A percentile compares a stretch with the other conserved stretches of the same genome.
Evolutionary conservation across 2,329 filamentous ascomycete species (phyloP).

Genomic region (Penicillium concentricum): DNA sequence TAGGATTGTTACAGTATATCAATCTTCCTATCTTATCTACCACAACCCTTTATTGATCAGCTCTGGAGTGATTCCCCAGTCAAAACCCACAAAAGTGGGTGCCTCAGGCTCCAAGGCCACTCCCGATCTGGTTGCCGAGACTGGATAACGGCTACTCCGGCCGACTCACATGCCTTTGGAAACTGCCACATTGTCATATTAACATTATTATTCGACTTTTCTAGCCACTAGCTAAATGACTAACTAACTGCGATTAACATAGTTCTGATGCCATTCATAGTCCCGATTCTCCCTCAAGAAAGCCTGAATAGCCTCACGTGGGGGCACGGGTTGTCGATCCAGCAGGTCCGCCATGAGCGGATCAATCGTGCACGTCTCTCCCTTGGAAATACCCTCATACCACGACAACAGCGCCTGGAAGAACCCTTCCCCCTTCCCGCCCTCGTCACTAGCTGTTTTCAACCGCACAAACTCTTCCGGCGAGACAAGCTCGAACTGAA

Average conservation of each 20-base stretch:
- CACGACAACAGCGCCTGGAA: slow-evolving; percentile 45
- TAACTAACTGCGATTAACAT: slow-evolving; percentile 25
- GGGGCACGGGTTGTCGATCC: slow-evolving; percentile 44
- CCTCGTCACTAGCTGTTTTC: slow-evolving; percentile 33
- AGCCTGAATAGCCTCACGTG: slow-evolving; percentile 36
- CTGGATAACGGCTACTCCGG: slow-evolving; percentile 1
- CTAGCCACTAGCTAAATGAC: neutral
- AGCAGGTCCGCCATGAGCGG: slow-evolving; percentile 46
- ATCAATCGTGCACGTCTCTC: slow-evolving; percentile 46
- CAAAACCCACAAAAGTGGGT: neutral
- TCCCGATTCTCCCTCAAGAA: slow-evolving; percentile 32
- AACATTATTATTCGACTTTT: neutral
- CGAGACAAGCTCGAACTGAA: slow-evolving; percentile 35
- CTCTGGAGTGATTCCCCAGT: neutral
- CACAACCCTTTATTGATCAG: neutral
- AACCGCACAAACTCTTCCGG: slow-evolving; percentile 36
- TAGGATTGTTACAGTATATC: neutral
- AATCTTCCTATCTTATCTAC: neutral
- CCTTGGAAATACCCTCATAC: slow-evolving; percentile 46
- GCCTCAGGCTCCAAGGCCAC: slow-evolving; percentile 18
- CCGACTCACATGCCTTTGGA: neutral
- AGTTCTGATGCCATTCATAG: slow-evolving; percentile 50
- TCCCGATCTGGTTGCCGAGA: slow-evolving; percentile 19
- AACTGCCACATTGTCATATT: neutral
- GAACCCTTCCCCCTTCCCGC: slow-evolving; percentile 40